Conservation (phyloP, 345 rosid genomes). For the Populus tremula region DNA sequence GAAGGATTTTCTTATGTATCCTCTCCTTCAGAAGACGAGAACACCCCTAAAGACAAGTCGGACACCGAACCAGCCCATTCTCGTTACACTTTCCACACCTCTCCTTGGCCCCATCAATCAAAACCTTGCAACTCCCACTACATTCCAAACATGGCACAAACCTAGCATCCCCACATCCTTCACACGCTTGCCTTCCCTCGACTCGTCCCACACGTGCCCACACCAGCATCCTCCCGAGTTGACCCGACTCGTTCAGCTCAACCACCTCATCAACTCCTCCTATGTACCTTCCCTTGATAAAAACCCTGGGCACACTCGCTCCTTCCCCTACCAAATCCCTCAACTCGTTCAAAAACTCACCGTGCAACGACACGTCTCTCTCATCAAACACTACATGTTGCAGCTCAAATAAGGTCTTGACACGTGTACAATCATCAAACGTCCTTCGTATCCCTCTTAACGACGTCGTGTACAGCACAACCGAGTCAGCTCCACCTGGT, state of each 20-base stretch:
- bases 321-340: constrained; percentile 53
- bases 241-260: constrained; percentile 66
- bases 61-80: constrained; percentile 77
- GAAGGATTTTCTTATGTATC: not conserved
- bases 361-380: constrained; percentile 84
- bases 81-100: constrained; percentile 79
- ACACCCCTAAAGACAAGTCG: constrained; percentile 42
- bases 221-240: constrained; percentile 59
- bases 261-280: constrained; percentile 78
- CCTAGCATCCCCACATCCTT: constrained; percentile 85
- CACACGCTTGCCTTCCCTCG: constrained; percentile 68
- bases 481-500: constrained; percentile 56
- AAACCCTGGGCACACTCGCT: constrained; percentile 63
- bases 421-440: constrained; percentile 62
- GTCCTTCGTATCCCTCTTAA: constrained; percentile 81
- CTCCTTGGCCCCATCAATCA: constrained; percentile 45
- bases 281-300: constrained; percentile 74
- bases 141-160: constrained; percentile 86
- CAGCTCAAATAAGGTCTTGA: constrained; percentile 47
- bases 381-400: constrained; percentile 71
- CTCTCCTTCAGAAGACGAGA: not conserved
- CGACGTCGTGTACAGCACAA: constrained; percentile 88
- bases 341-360: constrained; percentile 62
- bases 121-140: constrained; percentile 82
- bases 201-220: constrained; percentile 66